phyloP scores from a whole-genome alignment of 495 filamentous ascomycete genomes.

The Geopyxis carbonaria region DNA sequence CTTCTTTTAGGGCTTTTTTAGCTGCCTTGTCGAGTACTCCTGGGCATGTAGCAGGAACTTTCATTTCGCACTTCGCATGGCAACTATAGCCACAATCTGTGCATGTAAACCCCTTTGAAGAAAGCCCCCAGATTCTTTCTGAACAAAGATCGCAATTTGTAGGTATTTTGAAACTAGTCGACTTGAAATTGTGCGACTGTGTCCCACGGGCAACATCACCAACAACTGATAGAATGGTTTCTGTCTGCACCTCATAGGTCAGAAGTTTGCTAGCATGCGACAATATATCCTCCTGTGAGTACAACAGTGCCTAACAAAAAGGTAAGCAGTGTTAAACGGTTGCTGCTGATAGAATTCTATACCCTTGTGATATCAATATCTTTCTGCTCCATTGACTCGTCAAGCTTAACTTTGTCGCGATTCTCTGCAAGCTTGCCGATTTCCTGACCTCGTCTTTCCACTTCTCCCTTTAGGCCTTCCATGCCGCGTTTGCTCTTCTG shows the following conservation, averaged over 20 bases:
- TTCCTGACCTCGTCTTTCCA: conserved; percentile 68
- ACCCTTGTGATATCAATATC: conserved; percentile 23
- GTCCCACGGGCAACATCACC: conserved; percentile 84
- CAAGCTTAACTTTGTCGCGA: conserved; percentile 43
- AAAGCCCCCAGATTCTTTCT: conserved; percentile 85
- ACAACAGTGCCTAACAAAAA: conserved; percentile 32
- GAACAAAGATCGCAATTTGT: conserved; percentile 96
- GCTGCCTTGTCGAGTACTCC: conserved; percentile 68
- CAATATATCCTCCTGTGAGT: conserved; percentile 65
- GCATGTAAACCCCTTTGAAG: conserved; percentile 83
- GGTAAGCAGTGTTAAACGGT: background rate
- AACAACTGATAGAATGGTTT: conserved; percentile 67
- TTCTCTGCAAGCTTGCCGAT: conserved; percentile 55
- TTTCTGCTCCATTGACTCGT: conserved; percentile 18
- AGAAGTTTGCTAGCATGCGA: conserved; percentile 72
- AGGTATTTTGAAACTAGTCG: conserved; percentile 94
- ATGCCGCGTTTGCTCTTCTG: conserved; percentile 74
- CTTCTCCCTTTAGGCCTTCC: conserved; percentile 58
- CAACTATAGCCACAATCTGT: conserved; percentile 93
- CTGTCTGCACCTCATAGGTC: conserved; percentile 79
- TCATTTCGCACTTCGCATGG: conserved; percentile 97
- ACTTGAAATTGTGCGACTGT: conserved; percentile 88
- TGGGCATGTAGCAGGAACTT: conserved; percentile 87
- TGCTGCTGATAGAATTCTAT: background rate
- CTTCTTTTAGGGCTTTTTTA: conserved; percentile 69